These are phyloP conservation scores for Russula vinacea DNA, from an alignment of 768 basidiomycete species.

Conservation along the genomic window DNA sequence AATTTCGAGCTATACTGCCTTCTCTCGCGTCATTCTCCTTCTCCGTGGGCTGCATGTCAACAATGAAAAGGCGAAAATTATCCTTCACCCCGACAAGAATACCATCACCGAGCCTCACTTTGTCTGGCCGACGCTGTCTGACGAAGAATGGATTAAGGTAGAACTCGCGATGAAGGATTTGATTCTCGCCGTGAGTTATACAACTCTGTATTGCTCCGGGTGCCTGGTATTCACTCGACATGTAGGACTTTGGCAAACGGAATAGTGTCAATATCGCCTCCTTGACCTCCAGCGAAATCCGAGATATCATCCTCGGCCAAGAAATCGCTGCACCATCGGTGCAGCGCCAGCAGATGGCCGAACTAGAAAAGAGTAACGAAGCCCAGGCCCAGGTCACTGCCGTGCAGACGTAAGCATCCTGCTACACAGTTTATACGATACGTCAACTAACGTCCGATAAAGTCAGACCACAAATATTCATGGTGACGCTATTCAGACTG, in stretches of 20 bases:
- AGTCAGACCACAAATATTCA: slow-evolving; percentile 97
- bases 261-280: slow-evolving; percentile 99
- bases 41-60: slow-evolving; percentile 97
- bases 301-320: slow-evolving; percentile 98
- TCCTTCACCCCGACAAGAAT: slow-evolving; percentile 93
- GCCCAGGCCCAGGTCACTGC: slow-evolving; percentile 95
- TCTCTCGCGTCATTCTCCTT: slow-evolving; percentile 95
- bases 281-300: slow-evolving; percentile 91
- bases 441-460: slow-evolving; percentile 24
- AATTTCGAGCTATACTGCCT: slow-evolving; percentile 98
- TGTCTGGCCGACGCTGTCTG: slow-evolving; percentile 90
- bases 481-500: slow-evolving; percentile 92
- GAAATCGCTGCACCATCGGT: slow-evolving; percentile 95
- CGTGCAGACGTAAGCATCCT: slow-evolving; percentile 67
- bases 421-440: background rate
- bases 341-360: slow-evolving; percentile 99
- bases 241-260: slow-evolving; percentile 93
- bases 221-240: slow-evolving; percentile 28
- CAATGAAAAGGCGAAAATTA: slow-evolving; percentile 99
- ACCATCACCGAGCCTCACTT: slow-evolving; percentile 98
- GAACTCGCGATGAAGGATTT: slow-evolving; percentile 99
- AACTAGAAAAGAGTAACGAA: slow-evolving; percentile 93
- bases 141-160: slow-evolving; percentile 99
- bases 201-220: background rate
- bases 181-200: slow-evolving; percentile 70